Percentiles rank a stretch among this genome's conserved stretches.
These are phyloP conservation scores for Pseudodiploospora longispora DNA, from an alignment of 2,329 filamentous ascomycete genomes.

Conservation along the genomic window DNA sequence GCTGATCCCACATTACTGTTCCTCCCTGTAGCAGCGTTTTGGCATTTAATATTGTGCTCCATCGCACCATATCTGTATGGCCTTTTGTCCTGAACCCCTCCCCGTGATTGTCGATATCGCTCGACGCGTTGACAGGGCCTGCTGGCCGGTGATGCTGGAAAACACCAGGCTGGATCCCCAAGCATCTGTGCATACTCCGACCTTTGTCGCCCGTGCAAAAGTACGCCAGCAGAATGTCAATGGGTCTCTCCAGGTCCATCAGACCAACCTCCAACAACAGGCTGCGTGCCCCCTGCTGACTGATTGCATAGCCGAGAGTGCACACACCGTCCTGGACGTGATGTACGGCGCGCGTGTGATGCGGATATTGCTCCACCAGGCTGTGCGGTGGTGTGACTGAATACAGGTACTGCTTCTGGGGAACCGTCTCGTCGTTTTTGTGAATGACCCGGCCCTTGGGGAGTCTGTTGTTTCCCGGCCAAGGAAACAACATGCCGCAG, in stretches of 20 bases:
- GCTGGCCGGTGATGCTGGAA: constrained; percentile 37
- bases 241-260: constrained; percentile 28
- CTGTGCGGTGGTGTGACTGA: constrained; percentile 28
- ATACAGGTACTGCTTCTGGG: constrained; percentile 23
- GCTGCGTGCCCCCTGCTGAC: constrained; percentile 33
- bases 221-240: constrained; percentile 37
- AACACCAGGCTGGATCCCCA: constrained; percentile 33
- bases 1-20: constrained; percentile 12
- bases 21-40: constrained; percentile 27
- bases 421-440: constrained; percentile 27
- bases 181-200: constrained; percentile 27
- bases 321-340: constrained; percentile 31
- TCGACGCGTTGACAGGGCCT: constrained; percentile 25
- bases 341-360: constrained; percentile 37
- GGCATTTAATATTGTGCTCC: constrained; percentile 33
- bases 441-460: constrained; percentile 24
- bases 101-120: constrained; percentile 29
- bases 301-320: constrained; percentile 37
- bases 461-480: constrained; percentile 8
- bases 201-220: constrained; percentile 34
- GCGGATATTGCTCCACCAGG: constrained; percentile 23
- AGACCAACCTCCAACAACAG: constrained; percentile 36
- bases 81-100: constrained; percentile 20
- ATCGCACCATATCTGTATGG: constrained; percentile 28
- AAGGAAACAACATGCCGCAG: constrained; percentile 31